Evolutionary conservation across 495 filamentous ascomycete genomes (phyloP).

Genomic region (Echria macrotheca): DNA sequence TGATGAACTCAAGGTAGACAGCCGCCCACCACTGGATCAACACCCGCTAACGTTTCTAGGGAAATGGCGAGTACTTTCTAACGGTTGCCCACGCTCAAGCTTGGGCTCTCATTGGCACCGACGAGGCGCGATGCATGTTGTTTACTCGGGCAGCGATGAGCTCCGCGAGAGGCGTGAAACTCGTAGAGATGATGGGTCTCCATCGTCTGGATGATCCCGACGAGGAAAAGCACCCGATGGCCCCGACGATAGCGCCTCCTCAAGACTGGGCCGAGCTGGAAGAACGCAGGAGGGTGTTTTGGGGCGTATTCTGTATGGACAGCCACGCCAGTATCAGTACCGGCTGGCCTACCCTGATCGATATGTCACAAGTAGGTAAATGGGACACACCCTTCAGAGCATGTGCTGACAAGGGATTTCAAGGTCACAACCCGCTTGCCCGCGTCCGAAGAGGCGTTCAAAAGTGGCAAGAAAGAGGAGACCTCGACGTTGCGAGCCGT

Average conservation of each 20-base stretch:
- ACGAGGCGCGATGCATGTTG: constrained; percentile 38
- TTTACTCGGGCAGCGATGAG: constrained; percentile 45
- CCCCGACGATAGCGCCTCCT: constrained; percentile 33
- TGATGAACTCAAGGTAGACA: constrained; percentile 48
- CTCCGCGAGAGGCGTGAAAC: constrained; percentile 32
- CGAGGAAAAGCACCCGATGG: constrained; percentile 28
- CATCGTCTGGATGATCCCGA: constrained; percentile 38
- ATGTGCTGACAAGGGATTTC: neutral
- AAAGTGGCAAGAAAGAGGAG: constrained; percentile 28
- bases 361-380: constrained; percentile 31
- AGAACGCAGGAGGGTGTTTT: constrained; percentile 48
- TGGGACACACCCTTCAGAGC: neutral
- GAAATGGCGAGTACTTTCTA: constrained; percentile 40
- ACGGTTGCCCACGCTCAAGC: constrained; percentile 43
- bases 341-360: constrained; percentile 43
- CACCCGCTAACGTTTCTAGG: constrained; percentile 21
- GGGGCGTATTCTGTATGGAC: constrained; percentile 48
- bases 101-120: constrained; percentile 37
- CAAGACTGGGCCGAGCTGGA: constrained; percentile 45
- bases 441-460: constrained; percentile 38
- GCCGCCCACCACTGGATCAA: too few species aligned
- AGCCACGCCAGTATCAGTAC: constrained; percentile 42
- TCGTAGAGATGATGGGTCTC: constrained; percentile 44
- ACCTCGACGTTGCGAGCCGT: constrained; percentile 30
- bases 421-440: constrained; percentile 44